Evolutionary conservation across 331 rosid genomes (phyloP).

Genomic region (Dryas integrifolia): DNA sequence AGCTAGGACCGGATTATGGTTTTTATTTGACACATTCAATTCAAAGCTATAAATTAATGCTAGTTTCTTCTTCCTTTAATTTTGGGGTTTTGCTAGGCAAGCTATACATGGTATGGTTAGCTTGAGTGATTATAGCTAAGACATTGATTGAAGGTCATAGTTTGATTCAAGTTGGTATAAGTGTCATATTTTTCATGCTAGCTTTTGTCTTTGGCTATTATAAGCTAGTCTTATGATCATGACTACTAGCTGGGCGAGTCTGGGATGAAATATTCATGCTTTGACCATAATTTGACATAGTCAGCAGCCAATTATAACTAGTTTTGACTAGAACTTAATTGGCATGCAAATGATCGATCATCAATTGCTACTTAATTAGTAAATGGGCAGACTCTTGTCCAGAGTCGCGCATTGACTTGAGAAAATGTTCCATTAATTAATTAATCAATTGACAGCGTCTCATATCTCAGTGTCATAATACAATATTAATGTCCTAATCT

Average conservation of each 20-base stretch:
- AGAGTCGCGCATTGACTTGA: background rate
- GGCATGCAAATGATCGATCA: background rate
- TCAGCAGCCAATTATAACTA: background rate
- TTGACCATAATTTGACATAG: constrained; percentile 7
- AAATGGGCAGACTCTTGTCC: constrained; percentile 6
- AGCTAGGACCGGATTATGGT: too few species aligned
- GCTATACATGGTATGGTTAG: background rate
- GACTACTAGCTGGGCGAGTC: too few species aligned
- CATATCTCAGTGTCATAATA: too few species aligned
- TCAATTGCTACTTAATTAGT: background rate
- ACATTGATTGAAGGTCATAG: background rate
- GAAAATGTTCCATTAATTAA: background rate
- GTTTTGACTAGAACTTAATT: background rate
- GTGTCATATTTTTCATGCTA: background rate
- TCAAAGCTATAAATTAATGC: background rate
- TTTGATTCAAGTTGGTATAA: background rate
- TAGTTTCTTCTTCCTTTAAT: background rate
- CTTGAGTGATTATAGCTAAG: background rate
- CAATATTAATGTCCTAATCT: too few species aligned
- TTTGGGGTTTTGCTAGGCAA: background rate
- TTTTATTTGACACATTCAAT: background rate
- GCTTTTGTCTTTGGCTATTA: background rate
- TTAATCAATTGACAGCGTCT: too few species aligned
- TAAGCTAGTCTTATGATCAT: too few species aligned
- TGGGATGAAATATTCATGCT: background rate